Evolutionary conservation across 2,329 filamentous ascomycete species (phyloP).

Genomic region (Apiospora marii): DNA sequence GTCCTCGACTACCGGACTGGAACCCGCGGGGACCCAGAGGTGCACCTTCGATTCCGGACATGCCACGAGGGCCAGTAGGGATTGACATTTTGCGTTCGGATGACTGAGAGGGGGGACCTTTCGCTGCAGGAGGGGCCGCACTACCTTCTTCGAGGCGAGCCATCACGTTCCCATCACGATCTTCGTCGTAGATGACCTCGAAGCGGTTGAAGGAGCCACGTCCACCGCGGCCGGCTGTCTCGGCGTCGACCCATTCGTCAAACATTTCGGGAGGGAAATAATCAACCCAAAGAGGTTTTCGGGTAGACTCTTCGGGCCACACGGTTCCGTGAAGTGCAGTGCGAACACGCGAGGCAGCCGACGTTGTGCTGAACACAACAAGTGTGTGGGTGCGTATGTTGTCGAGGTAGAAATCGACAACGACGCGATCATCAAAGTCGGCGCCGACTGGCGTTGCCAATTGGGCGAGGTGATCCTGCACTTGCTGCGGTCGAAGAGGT

Average conservation of each 20-base stretch:
- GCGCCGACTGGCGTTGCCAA: conserved; percentile 69
- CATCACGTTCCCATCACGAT: conserved; percentile 60
- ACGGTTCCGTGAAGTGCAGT: conserved; percentile 77
- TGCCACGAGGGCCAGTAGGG: conserved; percentile 41
- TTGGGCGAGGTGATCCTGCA: conserved; percentile 73
- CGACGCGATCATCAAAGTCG: conserved; percentile 59
- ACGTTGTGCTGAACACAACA: conserved; percentile 71
- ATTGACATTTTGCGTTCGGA: conserved; percentile 35
- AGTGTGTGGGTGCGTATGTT: conserved; percentile 88
- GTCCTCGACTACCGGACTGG: conserved; percentile 39
- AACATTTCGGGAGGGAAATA: conserved; percentile 83
- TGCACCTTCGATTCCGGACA: conserved; percentile 42
- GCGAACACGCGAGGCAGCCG: conserved; percentile 80
- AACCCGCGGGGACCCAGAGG: conserved; percentile 50
- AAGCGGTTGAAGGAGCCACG: conserved; percentile 61
- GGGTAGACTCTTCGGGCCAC: conserved; percentile 87
- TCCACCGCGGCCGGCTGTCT: conserved; percentile 58
- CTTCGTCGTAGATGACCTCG: conserved; percentile 75
- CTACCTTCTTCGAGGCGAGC: conserved; percentile 62
- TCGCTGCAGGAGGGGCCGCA: conserved; percentile 38
- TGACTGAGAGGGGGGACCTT: conserved; percentile 29
- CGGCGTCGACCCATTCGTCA: conserved; percentile 75
- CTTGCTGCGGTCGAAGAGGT: conserved; percentile 73
- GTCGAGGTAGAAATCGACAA: conserved; percentile 81
- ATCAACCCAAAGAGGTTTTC: conserved; percentile 87